Base-by-base conservation (phyloP, 176 grass and related monocot species). In the Typha latifolia region DNA sequence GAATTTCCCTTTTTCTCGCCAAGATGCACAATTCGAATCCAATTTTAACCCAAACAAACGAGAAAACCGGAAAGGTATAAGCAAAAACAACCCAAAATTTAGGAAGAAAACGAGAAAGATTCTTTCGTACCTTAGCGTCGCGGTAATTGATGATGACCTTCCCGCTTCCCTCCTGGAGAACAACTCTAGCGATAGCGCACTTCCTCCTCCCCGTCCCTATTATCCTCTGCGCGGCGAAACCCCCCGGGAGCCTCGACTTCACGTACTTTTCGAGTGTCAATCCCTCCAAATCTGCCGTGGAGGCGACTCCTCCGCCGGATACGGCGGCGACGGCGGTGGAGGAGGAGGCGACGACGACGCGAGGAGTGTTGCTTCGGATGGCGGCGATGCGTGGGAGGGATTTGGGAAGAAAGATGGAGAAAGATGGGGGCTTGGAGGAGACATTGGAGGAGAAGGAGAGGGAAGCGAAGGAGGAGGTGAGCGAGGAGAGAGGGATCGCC, bases 101-200 rank as follows among this genome's bases (percentile, higher is more conserved):
- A 61, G 21, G 31, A 12, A 72, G 14, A 20, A 2, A 53, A 62
- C 48, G 19, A 14, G 49, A 49, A 55, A 62, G 32, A 6, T 14
- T 49, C 15, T 22, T 22, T 47, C 48, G 21, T 49, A 99, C 89
- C 89, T 90, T 93, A 6, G 84, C 89, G 9, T 90, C 94, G 3
- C 94, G 85, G 67, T 85, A 99, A 73, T 99, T 99, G 81, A 99
- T 89, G 72, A 99, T 84, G 69, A 93, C 74, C 84, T 72, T 93
- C 3, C 94, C 94, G 12, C 84, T 84, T 18, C 94, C 94, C 75
- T 97, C 94, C 79, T 89, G 89, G 52, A 99, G 84, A 24, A 86
- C 94, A 64, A 99, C 94, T 72, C 89, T 84, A 34, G 94, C 89
- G 66, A 77, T 80, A 43, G 94, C 86, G 23, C 84, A 85, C 71